Conservation (phyloP, 345 rosid genomes). For the Erucastrum elatum region DNA sequence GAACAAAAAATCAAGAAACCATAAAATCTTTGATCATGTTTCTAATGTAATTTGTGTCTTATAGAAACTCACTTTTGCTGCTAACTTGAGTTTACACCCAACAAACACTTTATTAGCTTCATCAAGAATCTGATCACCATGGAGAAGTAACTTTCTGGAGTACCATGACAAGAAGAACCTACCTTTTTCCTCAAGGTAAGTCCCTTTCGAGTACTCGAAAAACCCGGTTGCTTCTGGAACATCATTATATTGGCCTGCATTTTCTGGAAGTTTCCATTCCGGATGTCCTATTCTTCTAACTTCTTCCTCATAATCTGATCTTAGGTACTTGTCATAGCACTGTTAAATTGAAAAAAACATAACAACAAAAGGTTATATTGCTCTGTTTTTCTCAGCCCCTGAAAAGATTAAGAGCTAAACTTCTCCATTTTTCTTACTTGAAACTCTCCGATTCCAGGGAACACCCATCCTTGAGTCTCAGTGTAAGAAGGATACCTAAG, state of each 20-base stretch:
- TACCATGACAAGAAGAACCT: slow-evolving; percentile 80
- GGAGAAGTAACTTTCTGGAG: slow-evolving; percentile 65
- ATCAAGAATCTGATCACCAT: slow-evolving; percentile 78
- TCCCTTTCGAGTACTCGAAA: slow-evolving; percentile 56
- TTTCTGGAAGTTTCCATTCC: slow-evolving; percentile 79
- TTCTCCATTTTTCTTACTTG: slow-evolving; percentile 46
- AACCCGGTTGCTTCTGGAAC: slow-evolving; percentile 63
- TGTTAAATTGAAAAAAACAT: slow-evolving; percentile 25
- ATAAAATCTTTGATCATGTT: background rate
- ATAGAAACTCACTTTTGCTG: slow-evolving; percentile 57
- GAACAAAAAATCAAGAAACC: slow-evolving; percentile 11
- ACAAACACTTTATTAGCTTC: slow-evolving; percentile 79
- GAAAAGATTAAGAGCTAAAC: background rate
- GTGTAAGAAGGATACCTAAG: slow-evolving; percentile 87
- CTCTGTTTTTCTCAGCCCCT: background rate
- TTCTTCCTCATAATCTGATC: slow-evolving; percentile 68
- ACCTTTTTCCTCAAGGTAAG: slow-evolving; percentile 65
- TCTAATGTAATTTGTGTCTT: background rate
- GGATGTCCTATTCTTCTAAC: slow-evolving; percentile 64
- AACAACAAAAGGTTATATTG: background rate
- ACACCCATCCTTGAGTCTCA: slow-evolving; percentile 75
- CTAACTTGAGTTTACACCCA: slow-evolving; percentile 78
- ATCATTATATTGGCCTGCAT: slow-evolving; percentile 69
- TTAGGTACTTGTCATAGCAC: slow-evolving; percentile 77
- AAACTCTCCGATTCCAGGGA: slow-evolving; percentile 89